Percentiles rank a stretch among this genome's conserved stretches.
Conservation (phyloP, 345 rosid species). For the Salix exigua region DNA sequence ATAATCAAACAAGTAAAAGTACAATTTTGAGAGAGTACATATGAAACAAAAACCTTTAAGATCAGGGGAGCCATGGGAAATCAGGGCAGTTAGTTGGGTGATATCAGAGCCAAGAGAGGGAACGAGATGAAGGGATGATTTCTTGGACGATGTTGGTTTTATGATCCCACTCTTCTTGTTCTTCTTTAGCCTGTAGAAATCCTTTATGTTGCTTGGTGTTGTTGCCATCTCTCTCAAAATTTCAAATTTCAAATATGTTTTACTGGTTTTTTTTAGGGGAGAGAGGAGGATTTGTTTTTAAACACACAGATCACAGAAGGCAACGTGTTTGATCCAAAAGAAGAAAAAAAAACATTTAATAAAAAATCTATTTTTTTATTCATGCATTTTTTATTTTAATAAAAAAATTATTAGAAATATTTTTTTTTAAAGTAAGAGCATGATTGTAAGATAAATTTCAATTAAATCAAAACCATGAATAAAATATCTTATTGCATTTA, state of each 20-base stretch:
- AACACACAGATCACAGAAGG: background rate
- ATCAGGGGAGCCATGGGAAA: constrained; percentile 2
- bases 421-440: too few species aligned
- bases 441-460: too few species aligned
- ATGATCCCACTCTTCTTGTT: background rate
- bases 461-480: too few species aligned
- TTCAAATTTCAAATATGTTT: background rate
- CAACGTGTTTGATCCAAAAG: background rate
- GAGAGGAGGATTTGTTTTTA: too few species aligned
- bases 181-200: constrained; percentile 7
- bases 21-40: background rate
- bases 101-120: constrained; percentile 2
- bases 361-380: too few species aligned
- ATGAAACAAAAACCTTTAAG: background rate
- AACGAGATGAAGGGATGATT: background rate
- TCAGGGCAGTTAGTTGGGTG: background rate
- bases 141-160: background rate
- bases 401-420: too few species aligned
- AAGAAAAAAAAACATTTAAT: too few species aligned
- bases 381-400: too few species aligned
- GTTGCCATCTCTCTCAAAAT: constrained; percentile 2
- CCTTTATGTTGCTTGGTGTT: background rate
- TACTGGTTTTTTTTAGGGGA: background rate
- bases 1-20: background rate
- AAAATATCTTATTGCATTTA: too few species aligned